These are phyloP conservation scores for Solanum hybrid DNA, from an alignment of 305 asterid genomes.

Conservation along the genomic window DNA sequence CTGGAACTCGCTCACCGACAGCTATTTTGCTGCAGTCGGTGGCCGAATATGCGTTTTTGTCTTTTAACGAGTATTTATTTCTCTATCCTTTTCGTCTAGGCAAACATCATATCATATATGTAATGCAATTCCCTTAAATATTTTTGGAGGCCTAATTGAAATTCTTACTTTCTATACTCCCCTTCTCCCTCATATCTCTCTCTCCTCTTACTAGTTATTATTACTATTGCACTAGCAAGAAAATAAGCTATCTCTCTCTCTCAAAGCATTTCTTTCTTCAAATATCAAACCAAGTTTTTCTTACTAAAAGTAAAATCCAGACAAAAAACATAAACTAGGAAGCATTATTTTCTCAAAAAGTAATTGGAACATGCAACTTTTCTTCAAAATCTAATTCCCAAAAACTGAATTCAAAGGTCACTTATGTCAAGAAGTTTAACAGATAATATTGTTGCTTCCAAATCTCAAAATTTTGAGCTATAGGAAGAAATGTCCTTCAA, in stretches of 20 bases:
- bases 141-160: not conserved
- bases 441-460: not conserved
- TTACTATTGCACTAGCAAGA: not conserved
- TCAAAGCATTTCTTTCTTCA: not conserved
- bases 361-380: not conserved
- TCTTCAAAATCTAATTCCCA: not conserved
- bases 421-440: not conserved
- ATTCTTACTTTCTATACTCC: not conserved
- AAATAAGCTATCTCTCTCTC: not conserved
- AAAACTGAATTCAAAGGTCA: not conserved
- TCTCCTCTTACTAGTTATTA: not conserved
- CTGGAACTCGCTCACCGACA: conserved; percentile 1
- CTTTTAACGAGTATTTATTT: not conserved
- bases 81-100: not conserved
- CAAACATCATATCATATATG: not conserved
- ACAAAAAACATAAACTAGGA: not conserved
- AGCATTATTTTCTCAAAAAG: not conserved
- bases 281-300: not conserved
- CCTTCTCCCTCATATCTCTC: not conserved
- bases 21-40: not conserved
- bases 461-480: not conserved
- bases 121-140: not conserved
- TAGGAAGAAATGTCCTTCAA: not conserved
- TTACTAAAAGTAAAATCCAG: not conserved
- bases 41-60: not conserved